Conservation (phyloP, 108 stramenopile genomes). For the Cyclotella atomus region DNA sequence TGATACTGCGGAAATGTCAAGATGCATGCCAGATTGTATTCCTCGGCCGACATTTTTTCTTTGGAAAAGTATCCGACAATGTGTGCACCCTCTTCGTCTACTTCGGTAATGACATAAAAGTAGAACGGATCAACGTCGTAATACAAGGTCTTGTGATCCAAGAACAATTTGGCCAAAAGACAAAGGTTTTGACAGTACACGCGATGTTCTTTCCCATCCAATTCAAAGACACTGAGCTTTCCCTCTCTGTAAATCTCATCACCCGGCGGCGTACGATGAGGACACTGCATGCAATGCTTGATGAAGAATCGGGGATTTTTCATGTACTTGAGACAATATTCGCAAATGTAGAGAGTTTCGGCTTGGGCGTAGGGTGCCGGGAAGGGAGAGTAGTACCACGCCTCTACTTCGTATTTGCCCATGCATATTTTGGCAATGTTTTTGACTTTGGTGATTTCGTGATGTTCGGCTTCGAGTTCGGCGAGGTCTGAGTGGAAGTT, state of each 20-base stretch:
- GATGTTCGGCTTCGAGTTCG: slow-evolving; percentile 94
- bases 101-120: slow-evolving; percentile 98
- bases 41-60: slow-evolving; percentile 91
- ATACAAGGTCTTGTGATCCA: slow-evolving; percentile 99
- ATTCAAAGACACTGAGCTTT: slow-evolving; percentile 84
- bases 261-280: slow-evolving; percentile 91
- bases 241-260: slow-evolving; percentile 92
- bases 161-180: slow-evolving; percentile 97
- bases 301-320: slow-evolving; percentile 71
- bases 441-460: slow-evolving; percentile 99
- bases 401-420: slow-evolving; percentile 77
- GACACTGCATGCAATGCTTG: slow-evolving; percentile 73
- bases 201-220: slow-evolving; percentile 95
- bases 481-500: slow-evolving; percentile 72
- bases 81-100: slow-evolving; percentile 89
- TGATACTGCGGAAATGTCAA: slow-evolving; percentile 99
- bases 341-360: slow-evolving; percentile 94
- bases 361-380: slow-evolving; percentile 82
- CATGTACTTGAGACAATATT: slow-evolving; percentile 97
- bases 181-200: slow-evolving; percentile 98
- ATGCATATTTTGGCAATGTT: slow-evolving; percentile 96
- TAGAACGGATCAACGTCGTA: slow-evolving; percentile 99
- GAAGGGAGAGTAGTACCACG: slow-evolving; percentile 99
- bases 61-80: slow-evolving; percentile 99
- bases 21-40: slow-evolving; percentile 99